phyloP scores from a whole-genome alignment of 208 protist genomes.

The Wallacemonas sp. region DNA sequence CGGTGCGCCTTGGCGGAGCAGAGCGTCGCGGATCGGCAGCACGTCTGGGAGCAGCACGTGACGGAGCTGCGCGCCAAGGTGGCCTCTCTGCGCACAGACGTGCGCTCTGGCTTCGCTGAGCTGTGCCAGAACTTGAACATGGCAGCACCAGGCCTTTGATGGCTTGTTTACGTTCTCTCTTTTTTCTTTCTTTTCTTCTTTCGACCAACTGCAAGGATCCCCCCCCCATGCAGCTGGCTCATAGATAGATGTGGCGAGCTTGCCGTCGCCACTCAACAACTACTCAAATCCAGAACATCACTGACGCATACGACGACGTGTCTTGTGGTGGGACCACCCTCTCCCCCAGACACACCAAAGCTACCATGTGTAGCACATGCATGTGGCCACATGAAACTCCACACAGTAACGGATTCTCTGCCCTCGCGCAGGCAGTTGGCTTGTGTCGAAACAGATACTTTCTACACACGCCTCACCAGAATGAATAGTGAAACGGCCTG shows the following conservation, averaged over 20 bases:
- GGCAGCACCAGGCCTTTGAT: conserved; percentile 56
- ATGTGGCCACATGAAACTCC: too few species aligned
- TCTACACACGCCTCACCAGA: too few species aligned
- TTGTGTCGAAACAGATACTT: too few species aligned
- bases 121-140: conserved; percentile 72
- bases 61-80: conserved; percentile 57
- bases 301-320: too few species aligned
- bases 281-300: too few species aligned
- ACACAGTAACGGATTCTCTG: too few species aligned
- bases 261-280: neutral
- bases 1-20: conserved; percentile 57
- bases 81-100: conserved; percentile 51
- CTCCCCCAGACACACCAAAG: too few species aligned
- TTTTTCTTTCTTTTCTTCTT: conserved; percentile 2
- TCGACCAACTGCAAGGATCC: neutral
- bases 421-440: too few species aligned
- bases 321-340: too few species aligned
- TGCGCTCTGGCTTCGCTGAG: conserved; percentile 66
- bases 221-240: too few species aligned
- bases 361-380: too few species aligned
- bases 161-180: neutral
- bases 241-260: neutral
- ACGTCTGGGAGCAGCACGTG: conserved; percentile 56
- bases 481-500: too few species aligned
- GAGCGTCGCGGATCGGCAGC: conserved; percentile 25